Evolutionary conservation across 2,329 filamentous ascomycete species (phyloP).

Genomic region (Fusarium oligoseptatum): DNA sequence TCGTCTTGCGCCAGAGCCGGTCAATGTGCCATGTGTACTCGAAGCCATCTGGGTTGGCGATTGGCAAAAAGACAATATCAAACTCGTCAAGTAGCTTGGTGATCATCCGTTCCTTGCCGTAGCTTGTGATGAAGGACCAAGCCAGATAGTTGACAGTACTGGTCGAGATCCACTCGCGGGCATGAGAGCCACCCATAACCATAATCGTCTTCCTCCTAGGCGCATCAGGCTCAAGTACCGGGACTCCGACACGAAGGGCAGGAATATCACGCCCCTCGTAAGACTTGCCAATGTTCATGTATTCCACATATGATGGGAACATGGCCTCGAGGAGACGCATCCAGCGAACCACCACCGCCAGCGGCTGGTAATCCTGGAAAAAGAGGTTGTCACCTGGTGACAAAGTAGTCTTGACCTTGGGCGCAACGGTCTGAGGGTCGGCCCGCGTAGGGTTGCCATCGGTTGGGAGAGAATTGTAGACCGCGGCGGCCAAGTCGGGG

Average conservation of each 20-base stretch:
- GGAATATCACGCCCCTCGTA: constrained; percentile 90
- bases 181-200: constrained; percentile 88
- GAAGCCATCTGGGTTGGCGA: constrained; percentile 93
- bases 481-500: constrained; percentile 81
- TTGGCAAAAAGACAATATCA: constrained; percentile 90
- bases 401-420: constrained; percentile 48
- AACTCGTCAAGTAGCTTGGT: constrained; percentile 85
- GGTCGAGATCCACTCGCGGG: constrained; percentile 95
- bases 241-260: constrained; percentile 80
- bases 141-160: constrained; percentile 92
- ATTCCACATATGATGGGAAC: constrained; percentile 84
- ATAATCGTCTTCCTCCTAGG: constrained; percentile 80
- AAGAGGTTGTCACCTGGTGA: constrained; percentile 78
- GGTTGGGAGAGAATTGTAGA: constrained; percentile 67
- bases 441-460: constrained; percentile 29
- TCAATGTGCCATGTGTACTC: constrained; percentile 94
- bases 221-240: constrained; percentile 56
- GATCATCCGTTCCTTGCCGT: constrained; percentile 78
- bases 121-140: constrained; percentile 87
- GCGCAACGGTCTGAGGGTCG: constrained; percentile 46
- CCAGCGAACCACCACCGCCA: constrained; percentile 88
- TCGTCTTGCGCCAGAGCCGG: constrained; percentile 94
- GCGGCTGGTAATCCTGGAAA: constrained; percentile 91
- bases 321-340: constrained; percentile 90
- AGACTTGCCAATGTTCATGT: constrained; percentile 83